These are phyloP conservation scores for Podaxis rugospora DNA, from an alignment of 768 basidiomycete genomes.

Conservation along the genomic window DNA sequence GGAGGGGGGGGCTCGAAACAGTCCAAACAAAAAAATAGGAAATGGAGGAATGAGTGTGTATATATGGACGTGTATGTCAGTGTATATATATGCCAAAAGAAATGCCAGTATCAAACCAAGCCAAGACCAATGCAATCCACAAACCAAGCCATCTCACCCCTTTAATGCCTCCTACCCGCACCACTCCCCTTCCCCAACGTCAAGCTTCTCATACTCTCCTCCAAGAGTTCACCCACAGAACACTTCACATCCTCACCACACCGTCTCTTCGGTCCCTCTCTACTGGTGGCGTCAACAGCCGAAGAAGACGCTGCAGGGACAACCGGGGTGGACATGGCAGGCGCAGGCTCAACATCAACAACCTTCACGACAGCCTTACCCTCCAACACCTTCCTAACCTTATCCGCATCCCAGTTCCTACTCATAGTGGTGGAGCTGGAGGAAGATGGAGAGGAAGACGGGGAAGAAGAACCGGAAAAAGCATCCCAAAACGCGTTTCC, in stretches of 20 bases:
- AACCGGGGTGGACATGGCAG: conserved; percentile 12
- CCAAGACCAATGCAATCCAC: neutral
- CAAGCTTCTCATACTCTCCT: conserved; percentile 68
- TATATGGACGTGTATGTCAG: neutral
- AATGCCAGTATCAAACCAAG: neutral
- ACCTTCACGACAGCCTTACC: conserved; percentile 77
- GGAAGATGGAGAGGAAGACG: conserved; percentile 21
- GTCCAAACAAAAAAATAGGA: neutral
- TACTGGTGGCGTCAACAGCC: neutral
- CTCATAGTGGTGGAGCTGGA: conserved; percentile 17
- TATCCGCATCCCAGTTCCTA: conserved; percentile 59
- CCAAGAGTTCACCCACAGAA: conserved; percentile 37
- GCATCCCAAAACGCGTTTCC: conserved; percentile 86
- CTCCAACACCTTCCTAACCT: conserved; percentile 76
- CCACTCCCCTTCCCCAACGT: conserved; percentile 49
- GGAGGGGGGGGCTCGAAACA: neutral
- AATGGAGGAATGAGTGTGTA: conserved; percentile 12
- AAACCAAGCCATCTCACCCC: neutral
- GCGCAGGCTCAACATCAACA: conserved; percentile 63
- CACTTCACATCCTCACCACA: conserved; percentile 16
- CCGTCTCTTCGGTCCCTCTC: neutral
- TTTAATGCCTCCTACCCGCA: conserved; percentile 10
- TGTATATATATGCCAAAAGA: neutral
- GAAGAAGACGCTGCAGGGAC: conserved; percentile 7
- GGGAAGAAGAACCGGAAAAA: conserved; percentile 51